Base-by-base conservation (phyloP, 2,329 filamentous ascomycete species). In the Albifimbria verrucaria region DNA sequence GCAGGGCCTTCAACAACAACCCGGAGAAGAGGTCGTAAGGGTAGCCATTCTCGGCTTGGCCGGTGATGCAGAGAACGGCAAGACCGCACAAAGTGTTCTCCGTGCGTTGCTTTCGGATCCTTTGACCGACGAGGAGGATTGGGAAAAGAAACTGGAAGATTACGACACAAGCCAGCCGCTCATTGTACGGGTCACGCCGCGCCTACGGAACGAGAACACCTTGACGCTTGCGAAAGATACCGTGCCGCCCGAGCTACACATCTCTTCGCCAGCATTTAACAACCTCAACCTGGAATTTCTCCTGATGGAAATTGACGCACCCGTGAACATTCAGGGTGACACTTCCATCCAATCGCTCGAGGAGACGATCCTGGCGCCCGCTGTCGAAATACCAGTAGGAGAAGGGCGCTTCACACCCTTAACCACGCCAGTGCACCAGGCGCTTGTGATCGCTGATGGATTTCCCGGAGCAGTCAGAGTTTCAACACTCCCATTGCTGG, bases 401-500 rank as follows among this genome's bases (percentile, higher is more conserved):
- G 83, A 82, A 17, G 85, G 86, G 9, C 78, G 84, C 55, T 80
- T 84, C 52, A 85, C 85, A 12, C 80, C 85, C 17, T 78, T 94
- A 42, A 83, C 85, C 7, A 91, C 90, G 44, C 92, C 93, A 0
- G 91, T 97, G 1, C 93, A 97, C 66, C 89, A 87, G 65, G 84
- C 87, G 1, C 71, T 97, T 17, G 62, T 97, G 10, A 80, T 96
- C 9, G 86, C 85, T 0, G 80, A 89, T 48, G 92, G 90, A 0
- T 72, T 96, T 2, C 74, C 82, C 50, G 90, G 88, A 7, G 83
- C 88, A 1, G 77, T 86, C 5, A 75, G 79, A 2, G 60, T 82
- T 7, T 68, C 79, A 6, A 64, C 74, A 9, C 64, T 81, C 46
- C 70, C 76, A 18, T 55, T 74, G 32, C 47, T 72, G 1, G 66